Percentiles rank a stretch among this genome's conserved stretches.
These are phyloP conservation scores for Sporobolomyces roseus DNA, from an alignment of 768 basidiomycete species.

Conservation along the genomic window DNA sequence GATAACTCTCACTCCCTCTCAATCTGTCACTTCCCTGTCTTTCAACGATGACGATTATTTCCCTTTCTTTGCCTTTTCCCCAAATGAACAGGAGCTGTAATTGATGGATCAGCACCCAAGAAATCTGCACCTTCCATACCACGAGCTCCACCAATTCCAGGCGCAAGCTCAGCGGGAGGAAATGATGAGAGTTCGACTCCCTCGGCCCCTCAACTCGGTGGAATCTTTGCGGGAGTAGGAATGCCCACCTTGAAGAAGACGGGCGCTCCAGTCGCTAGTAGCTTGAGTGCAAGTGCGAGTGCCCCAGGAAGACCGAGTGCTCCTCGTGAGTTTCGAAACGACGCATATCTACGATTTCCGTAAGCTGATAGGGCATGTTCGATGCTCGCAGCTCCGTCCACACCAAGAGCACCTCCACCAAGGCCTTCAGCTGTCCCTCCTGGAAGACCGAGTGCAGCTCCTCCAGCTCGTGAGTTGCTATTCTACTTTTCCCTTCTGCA, in stretches of 20 bases:
- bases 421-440: too few species aligned
- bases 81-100: conserved; percentile 7
- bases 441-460: not conserved
- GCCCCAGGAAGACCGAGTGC: too few species aligned
- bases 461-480: too few species aligned
- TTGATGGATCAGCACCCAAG: not conserved
- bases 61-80: not conserved
- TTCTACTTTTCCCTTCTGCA: too few species aligned
- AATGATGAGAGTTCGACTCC: not conserved
- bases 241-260: conserved; percentile 43
- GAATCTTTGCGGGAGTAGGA: conserved; percentile 41
- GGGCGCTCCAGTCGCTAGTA: conserved; percentile 22
- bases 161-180: not conserved
- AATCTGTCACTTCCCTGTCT: not conserved
- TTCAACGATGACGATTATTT: not conserved
- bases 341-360: too few species aligned
- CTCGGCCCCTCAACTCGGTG: conserved; percentile 27
- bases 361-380: too few species aligned
- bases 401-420: too few species aligned
- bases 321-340: too few species aligned
- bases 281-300: too few species aligned
- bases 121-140: conserved; percentile 4
- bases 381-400: too few species aligned
- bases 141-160: conserved; percentile 3
- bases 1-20: not conserved